These are phyloP conservation scores for Moesziomyces antarcticus DNA, from an alignment of 1,284 basidiomycete species.

Conservation along the genomic window DNA sequence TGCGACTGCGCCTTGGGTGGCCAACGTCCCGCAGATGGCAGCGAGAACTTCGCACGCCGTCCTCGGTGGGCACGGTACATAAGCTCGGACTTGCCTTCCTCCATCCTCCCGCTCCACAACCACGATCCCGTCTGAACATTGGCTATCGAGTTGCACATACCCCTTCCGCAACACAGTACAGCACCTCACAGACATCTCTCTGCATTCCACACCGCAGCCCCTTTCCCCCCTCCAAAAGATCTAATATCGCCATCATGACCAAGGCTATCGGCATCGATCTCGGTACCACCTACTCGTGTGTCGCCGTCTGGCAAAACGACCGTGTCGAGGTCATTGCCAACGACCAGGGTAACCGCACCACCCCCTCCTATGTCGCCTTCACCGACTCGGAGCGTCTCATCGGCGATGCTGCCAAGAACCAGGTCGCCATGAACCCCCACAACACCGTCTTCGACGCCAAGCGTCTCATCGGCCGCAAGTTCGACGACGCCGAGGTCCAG, in stretches of 20 bases:
- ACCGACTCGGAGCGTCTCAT: constrained; percentile 89
- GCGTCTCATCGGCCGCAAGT: constrained; percentile 89
- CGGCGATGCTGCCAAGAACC: constrained; percentile 92
- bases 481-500: constrained; percentile 87
- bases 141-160: constrained; percentile 45
- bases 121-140: constrained; percentile 19
- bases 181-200: constrained; percentile 27
- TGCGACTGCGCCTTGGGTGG: neutral
- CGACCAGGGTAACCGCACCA: constrained; percentile 97
- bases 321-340: constrained; percentile 92
- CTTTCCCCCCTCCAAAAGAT: constrained; percentile 14
- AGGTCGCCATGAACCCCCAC: constrained; percentile 75
- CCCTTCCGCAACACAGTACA: constrained; percentile 23
- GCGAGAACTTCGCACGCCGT: neutral
- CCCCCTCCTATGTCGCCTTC: constrained; percentile 74
- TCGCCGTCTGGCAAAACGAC: constrained; percentile 96
- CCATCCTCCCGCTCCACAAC: constrained; percentile 1
- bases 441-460: constrained; percentile 82
- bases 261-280: constrained; percentile 95
- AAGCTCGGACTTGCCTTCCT: constrained; percentile 10
- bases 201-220: neutral
- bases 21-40: neutral
- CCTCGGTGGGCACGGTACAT: constrained; percentile 23
- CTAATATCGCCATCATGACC: constrained; percentile 48
- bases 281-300: constrained; percentile 77